Base-by-base conservation (phyloP, 495 filamentous ascomycete genomes). In the Hapsidospora chrysogenum region DNA sequence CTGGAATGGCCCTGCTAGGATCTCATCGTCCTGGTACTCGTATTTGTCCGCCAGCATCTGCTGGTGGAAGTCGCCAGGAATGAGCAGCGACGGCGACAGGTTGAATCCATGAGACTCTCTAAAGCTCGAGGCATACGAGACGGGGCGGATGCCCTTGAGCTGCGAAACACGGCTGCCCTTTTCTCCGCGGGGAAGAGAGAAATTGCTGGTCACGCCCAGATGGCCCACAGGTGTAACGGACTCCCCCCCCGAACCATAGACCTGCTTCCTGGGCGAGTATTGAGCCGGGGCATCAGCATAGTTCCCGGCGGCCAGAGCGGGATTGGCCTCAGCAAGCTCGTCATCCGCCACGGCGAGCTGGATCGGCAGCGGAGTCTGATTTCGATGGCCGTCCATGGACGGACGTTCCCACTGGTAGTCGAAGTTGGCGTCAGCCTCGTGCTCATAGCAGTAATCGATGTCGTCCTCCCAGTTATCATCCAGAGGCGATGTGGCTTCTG, bases 361-460 rank as follows among this genome's bases (percentile, higher is more conserved):
- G 1, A 48, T 46, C 1, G 49, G 41, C 4, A 27, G 21, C 4
- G 34, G 29, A 9, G 52, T 52, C 15, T 32, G 33, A 15, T 53
- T 53, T 8, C 58, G 54, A 34, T 40, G 45, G 18, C 56, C 41
- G 29, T 68, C 63, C 29, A 59, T 38, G 1, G 63, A 68, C 8
- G 60, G 53, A 9, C 73, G 68, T 31, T 76, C 68, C 85, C 85
- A 94, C 40, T 89, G 79, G 42, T 85, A 94, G 43, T 95, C 73
- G 48, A 80, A 94, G 44, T 85, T 73, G 1, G 85, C 84, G 52
- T 95, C 87, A 6, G 79, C 83, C 31, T 77, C 83, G 52, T 89
- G 74, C 41, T 93, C 81, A 47, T 95, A 96, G 51, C 78, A 89
- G 52, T 80, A 95, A 50, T 94, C 86, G 44, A 96, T 87, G 44